A percentile compares a stretch with the other conserved stretches of the same genome.
Evolutionary conservation across 2,329 filamentous ascomycete genomes (phyloP).

Genomic region (Neospermospora avenae): DNA sequence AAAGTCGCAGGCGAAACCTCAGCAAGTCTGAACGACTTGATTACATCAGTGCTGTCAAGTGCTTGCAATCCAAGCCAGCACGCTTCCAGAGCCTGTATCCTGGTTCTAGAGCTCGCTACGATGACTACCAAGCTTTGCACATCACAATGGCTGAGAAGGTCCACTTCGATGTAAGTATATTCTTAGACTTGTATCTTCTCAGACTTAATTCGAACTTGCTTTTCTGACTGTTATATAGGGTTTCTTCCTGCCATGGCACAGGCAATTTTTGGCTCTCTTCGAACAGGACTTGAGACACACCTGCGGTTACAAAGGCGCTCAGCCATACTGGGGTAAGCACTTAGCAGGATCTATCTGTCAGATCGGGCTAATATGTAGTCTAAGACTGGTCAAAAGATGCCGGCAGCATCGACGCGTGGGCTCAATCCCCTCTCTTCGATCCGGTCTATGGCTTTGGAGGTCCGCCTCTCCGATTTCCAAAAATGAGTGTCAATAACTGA

Average conservation of each 20-base stretch:
- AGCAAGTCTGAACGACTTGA: constrained; percentile 1
- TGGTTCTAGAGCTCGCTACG: constrained; percentile 3
- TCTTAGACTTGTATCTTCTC: neutral
- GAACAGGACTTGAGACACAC: constrained; percentile 2
- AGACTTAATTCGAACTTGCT: neutral
- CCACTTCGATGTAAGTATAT: constrained; percentile 6
- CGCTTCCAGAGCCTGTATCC: constrained; percentile 1
- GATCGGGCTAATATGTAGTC: neutral
- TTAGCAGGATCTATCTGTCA: too few species aligned
- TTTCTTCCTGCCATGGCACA: constrained; percentile 2
- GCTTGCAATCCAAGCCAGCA: constrained; percentile 8
- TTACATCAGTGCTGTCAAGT: constrained; percentile 10
- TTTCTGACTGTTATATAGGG: too few species aligned
- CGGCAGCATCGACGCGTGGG: neutral
- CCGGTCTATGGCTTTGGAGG: constrained; percentile 7
- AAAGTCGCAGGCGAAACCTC: constrained; percentile 7
- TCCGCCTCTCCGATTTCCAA: neutral
- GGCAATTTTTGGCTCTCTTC: neutral
- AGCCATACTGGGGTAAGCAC: constrained; percentile 2
- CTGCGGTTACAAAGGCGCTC: constrained; percentile 1
- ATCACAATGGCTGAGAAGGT: constrained; percentile 5
- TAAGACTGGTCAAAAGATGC: constrained; percentile 5
- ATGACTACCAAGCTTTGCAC: constrained; percentile 11
- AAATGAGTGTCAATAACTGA: neutral
- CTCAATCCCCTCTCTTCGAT: constrained; percentile 1